phyloP scores from a whole-genome alignment of 192 early-diverging fungal species.

The Coemansia nantahalensis region DNA sequence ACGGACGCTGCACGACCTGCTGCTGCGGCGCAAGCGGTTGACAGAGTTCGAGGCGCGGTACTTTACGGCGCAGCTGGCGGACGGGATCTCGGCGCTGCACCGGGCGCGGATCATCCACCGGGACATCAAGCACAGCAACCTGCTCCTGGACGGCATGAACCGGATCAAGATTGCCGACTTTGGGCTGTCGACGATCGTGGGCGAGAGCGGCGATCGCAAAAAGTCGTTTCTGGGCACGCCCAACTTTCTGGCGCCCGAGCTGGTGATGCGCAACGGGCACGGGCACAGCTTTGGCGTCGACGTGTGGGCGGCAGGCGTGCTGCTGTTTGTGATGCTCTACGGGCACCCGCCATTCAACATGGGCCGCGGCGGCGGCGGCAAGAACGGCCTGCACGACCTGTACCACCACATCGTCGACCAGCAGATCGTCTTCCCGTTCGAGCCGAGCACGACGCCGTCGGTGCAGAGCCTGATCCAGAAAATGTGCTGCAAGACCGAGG shows the following conservation, averaged over 20 bases:
- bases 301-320: slow-evolving; percentile 89
- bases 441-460: slow-evolving; percentile 57
- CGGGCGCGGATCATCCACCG: slow-evolving; percentile 79
- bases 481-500: slow-evolving; percentile 68
- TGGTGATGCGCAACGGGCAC: slow-evolving; percentile 70
- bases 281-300: slow-evolving; percentile 95
- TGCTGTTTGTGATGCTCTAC: slow-evolving; percentile 89
- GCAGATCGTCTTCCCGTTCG: slow-evolving; percentile 63
- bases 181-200: slow-evolving; percentile 83
- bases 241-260: slow-evolving; percentile 97
- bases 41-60: slow-evolving; percentile 90
- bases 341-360: slow-evolving; percentile 82
- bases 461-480: slow-evolving; percentile 67
- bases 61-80: slow-evolving; percentile 78
- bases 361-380: slow-evolving; percentile 2
- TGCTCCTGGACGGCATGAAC: slow-evolving; percentile 81
- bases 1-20: slow-evolving; percentile 79
- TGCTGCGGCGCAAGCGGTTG: slow-evolving; percentile 71
- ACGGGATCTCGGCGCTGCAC: slow-evolving; percentile 82
- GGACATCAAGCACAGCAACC: slow-evolving; percentile 94
- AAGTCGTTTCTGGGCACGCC: slow-evolving; percentile 97
- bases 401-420: slow-evolving; percentile 42
- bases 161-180: slow-evolving; percentile 94
- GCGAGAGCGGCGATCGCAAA: slow-evolving; percentile 82
- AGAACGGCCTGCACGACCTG: slow-evolving; percentile 31